Percentiles rank a stretch among this genome's conserved stretches.
phyloP scores from a whole-genome alignment of 129 eudicot species.

The Centella asiatica region DNA sequence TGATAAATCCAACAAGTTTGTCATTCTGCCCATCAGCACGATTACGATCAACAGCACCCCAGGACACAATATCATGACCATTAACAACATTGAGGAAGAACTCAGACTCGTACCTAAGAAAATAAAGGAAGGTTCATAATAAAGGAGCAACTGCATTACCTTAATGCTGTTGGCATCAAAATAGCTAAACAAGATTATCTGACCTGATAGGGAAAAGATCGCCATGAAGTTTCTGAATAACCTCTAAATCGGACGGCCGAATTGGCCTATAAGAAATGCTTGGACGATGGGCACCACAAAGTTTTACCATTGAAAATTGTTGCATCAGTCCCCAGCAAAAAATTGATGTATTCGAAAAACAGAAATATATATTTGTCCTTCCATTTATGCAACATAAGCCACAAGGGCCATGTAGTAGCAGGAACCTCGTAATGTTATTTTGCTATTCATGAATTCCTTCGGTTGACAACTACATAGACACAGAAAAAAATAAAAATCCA shows the following conservation, averaged over 20 bases:
- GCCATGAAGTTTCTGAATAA: constrained; percentile 63
- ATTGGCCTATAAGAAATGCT: constrained; percentile 67
- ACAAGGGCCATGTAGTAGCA: constrained; percentile 33
- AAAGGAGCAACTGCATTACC: background rate
- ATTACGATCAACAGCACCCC: constrained; percentile 96
- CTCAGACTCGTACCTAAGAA: constrained; percentile 70
- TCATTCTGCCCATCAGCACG: constrained; percentile 62
- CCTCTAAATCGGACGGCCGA: constrained; percentile 56
- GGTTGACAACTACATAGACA: constrained; percentile 14
- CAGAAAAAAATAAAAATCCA: constrained; percentile 2
- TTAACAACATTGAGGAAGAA: constrained; percentile 87
- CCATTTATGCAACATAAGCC: constrained; percentile 50
- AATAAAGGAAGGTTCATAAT: constrained; percentile 18
- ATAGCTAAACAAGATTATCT: constrained; percentile 4
- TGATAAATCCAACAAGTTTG: constrained; percentile 88
- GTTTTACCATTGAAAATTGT: constrained; percentile 45
- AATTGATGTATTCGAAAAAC: constrained; percentile 18
- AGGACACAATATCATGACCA: constrained; percentile 79
- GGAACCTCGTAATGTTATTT: constrained; percentile 8
- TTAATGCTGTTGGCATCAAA: background rate
- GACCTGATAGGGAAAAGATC: constrained; percentile 94
- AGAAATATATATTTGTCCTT: constrained; percentile 12
- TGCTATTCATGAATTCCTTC: constrained; percentile 12
- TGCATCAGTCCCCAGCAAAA: constrained; percentile 35
- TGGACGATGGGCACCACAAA: constrained; percentile 46